These are phyloP conservation scores for Microsporum ferrugineum DNA, from an alignment of 2,329 filamentous ascomycete genomes.

Conservation along the genomic window DNA sequence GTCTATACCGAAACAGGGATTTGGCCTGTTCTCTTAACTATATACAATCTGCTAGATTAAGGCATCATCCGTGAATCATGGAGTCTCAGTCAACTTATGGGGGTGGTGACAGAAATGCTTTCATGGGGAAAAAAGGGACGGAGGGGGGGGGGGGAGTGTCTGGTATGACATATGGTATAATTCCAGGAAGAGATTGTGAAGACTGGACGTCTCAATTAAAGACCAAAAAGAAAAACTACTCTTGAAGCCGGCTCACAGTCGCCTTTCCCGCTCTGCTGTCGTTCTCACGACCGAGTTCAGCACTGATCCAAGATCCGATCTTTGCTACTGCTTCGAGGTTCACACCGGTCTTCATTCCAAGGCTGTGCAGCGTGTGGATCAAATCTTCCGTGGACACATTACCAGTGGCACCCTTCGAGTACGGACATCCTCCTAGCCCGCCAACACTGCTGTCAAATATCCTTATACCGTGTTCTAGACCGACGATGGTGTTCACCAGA, in stretches of 20 bases:
- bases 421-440: conserved; percentile 54
- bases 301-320: conserved; percentile 48
- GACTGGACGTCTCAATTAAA: neutral
- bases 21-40: neutral
- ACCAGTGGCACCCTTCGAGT: conserved; percentile 53
- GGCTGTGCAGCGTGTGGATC: conserved; percentile 48
- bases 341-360: conserved; percentile 51
- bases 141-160: neutral
- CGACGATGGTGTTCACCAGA: conserved; percentile 51
- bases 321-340: conserved; percentile 44
- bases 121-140: neutral
- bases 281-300: conserved; percentile 41
- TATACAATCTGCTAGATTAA: neutral
- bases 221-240: neutral
- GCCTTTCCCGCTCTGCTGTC: conserved; percentile 46
- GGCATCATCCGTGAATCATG: neutral
- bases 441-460: conserved; percentile 54
- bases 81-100: neutral
- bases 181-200: neutral
- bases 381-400: conserved; percentile 56
- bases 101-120: neutral
- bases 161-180: no score
- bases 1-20: neutral
- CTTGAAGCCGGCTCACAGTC: conserved; percentile 30
- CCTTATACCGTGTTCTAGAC: conserved; percentile 50